These are phyloP conservation scores for Loxodes magnus DNA, from an alignment of 73 alveolate species.

Conservation along the genomic window DNA sequence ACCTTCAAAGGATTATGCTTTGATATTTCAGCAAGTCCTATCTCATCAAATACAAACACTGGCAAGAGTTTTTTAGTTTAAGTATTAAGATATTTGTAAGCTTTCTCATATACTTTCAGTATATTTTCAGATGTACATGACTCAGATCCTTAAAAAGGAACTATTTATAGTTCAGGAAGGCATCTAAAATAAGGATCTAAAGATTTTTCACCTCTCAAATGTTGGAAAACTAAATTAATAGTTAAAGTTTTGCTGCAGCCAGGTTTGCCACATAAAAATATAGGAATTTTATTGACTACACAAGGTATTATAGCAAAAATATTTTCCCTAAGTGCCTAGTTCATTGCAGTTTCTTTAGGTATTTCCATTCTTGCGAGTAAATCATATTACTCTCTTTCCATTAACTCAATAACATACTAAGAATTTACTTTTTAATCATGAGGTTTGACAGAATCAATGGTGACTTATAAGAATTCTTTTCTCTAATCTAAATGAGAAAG, in stretches of 20 bases:
- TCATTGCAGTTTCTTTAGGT: conserved; percentile 25
- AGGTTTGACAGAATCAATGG: conserved; percentile 1
- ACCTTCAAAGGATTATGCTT: conserved; percentile 14
- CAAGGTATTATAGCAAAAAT: conserved; percentile 37
- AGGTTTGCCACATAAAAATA: conserved; percentile 55
- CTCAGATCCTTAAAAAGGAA: conserved; percentile 7
- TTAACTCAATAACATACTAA: conserved; percentile 15
- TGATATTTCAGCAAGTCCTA: conserved; percentile 22
- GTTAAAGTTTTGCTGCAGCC: conserved; percentile 53
- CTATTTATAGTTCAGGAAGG: conserved; percentile 5
- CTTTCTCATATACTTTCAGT: conserved; percentile 11
- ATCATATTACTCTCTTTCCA: conserved; percentile 36
- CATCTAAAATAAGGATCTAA: neutral
- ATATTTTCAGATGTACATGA: conserved; percentile 8
- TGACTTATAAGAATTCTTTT: conserved; percentile 8
- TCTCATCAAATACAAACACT: conserved; percentile 17
- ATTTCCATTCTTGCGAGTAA: conserved; percentile 25
- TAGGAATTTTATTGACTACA: conserved; percentile 31
- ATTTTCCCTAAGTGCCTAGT: conserved; percentile 41
- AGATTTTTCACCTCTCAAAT: conserved; percentile 32
- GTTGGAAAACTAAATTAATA: conserved; percentile 13
- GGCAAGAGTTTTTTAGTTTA: neutral
- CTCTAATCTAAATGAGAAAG: conserved; percentile 17
- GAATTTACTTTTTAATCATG: conserved; percentile 4
- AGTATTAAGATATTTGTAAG: neutral